These are phyloP conservation scores for Fagopyrum homotropicum DNA, from an alignment of 148 eudicot species.

Conservation along the genomic window DNA sequence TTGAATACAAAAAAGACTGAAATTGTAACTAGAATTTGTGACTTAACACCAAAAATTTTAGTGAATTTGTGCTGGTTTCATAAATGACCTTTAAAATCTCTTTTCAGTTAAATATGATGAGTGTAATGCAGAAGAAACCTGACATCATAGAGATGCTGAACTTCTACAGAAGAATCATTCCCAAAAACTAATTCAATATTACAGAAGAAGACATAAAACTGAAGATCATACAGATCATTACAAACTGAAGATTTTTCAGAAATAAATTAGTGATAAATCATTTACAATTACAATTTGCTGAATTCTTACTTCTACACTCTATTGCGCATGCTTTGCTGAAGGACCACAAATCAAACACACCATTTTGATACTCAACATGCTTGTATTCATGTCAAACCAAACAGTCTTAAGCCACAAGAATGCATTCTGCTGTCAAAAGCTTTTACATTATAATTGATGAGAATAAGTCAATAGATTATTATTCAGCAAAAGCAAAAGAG, in stretches of 20 bases:
- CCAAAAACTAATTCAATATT: neutral
- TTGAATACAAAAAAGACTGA: too few species aligned
- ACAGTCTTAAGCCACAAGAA: neutral
- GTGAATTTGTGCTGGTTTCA: neutral
- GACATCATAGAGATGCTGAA: neutral
- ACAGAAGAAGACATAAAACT: neutral
- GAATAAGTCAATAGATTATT: neutral
- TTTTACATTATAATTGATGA: neutral
- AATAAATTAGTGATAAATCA: neutral
- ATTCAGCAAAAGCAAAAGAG: neutral
- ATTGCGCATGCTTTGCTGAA: neutral
- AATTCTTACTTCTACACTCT: neutral
- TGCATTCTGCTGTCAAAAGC: neutral
- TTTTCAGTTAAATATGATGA: neutral
- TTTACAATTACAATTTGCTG: neutral
- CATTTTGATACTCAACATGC: slow-evolving; percentile 2
- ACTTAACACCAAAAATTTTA: too few species aligned
- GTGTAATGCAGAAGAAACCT: neutral
- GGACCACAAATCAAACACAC: neutral
- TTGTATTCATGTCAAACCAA: neutral
- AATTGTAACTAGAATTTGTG: neutral
- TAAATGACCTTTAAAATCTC: neutral
- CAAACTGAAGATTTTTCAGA: neutral
- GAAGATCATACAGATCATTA: neutral
- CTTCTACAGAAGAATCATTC: neutral